Evolutionary conservation across 2,329 filamentous ascomycete species (phyloP), one percentile per base, ranked within the genome.

Genomic region (Claviceps sp.): DNA sequence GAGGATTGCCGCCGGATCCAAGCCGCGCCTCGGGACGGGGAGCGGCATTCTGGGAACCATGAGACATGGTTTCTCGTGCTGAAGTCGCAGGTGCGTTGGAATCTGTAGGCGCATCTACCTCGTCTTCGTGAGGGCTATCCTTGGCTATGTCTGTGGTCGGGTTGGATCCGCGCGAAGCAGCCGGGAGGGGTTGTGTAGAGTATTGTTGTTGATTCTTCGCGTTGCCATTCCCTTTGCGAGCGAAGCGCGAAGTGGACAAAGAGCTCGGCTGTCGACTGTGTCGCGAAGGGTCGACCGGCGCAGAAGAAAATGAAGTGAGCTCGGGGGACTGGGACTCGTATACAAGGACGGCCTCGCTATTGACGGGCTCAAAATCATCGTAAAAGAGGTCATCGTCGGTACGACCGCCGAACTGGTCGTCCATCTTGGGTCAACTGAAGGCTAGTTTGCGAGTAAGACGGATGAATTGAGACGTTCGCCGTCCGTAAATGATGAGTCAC

Each of bases 301-400:
- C 20, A 44, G 55, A 49, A 36, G 38, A 51, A 23, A 53, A 49
- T 22, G 38, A 52, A 20, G 53, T 56, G 16, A 55, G 48, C 20
- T 48, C 53, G 26, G 58, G 17, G n/a, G 22, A 38, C 29, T 48
- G 46, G 2, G 54, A 29, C 39, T 59, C 57, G 43, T 59, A 48
- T n/a, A 59, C 54, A 22, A 64, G 55, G 22, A 67, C 57, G 5
- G 64, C 53, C 45, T 66, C 61, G 56, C 64, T 63, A 42, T 70
- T 64, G 49, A 79, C 71, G 7, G 77, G 77, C 62, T 81, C 78
- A 53, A 81, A 79, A 59, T 82, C 78, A 57, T 82, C 79, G 54
- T 75, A 74, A 61, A 82, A 82, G 53, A 82, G 71, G 60, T 80
- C 78, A 57, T 82, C 79, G 59, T 82, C 78, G 45, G 78, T 81